Conservation (phyloP, 495 filamentous ascomycete genomes). For the Lophium mytilinum region DNA sequence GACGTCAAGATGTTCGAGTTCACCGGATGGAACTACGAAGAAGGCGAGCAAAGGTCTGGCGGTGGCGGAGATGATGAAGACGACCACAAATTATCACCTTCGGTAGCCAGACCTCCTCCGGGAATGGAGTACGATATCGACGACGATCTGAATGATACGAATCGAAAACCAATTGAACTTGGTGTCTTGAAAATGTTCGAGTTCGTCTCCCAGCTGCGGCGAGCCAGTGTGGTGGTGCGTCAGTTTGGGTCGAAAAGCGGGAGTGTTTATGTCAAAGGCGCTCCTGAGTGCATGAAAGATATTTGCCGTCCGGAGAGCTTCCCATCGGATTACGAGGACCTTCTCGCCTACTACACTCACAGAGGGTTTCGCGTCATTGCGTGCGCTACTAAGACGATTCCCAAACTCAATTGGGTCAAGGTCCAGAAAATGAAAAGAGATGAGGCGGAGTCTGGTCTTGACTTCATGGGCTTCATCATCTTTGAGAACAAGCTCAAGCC, state of each 20-base stretch:
- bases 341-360: slow-evolving; percentile 83
- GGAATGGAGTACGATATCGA: slow-evolving; percentile 49
- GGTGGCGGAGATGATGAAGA: slow-evolving; percentile 51
- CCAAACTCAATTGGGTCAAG: slow-evolving; percentile 83
- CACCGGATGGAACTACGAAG: slow-evolving; percentile 86
- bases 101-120: slow-evolving; percentile 76
- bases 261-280: slow-evolving; percentile 90
- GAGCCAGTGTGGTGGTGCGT: slow-evolving; percentile 86
- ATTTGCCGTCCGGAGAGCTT: slow-evolving; percentile 81
- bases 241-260: slow-evolving; percentile 72
- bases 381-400: slow-evolving; percentile 81
- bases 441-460: slow-evolving; percentile 72
- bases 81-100: slow-evolving; percentile 61
- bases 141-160: slow-evolving; percentile 28
- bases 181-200: slow-evolving; percentile 85
- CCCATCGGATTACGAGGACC: slow-evolving; percentile 81
- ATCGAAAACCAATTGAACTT: slow-evolving; percentile 57
- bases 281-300: slow-evolving; percentile 89
- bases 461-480: slow-evolving; percentile 92
- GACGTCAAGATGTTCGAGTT: slow-evolving; percentile 99
- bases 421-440: slow-evolving; percentile 84
- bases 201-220: slow-evolving; percentile 90
- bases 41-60: slow-evolving; percentile 58
- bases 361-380: slow-evolving; percentile 96
- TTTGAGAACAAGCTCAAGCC: slow-evolving; percentile 98